Evolutionary conservation across 2,329 filamentous ascomycete genomes (phyloP).

Genomic region (Fusarium solani-melongenae): DNA sequence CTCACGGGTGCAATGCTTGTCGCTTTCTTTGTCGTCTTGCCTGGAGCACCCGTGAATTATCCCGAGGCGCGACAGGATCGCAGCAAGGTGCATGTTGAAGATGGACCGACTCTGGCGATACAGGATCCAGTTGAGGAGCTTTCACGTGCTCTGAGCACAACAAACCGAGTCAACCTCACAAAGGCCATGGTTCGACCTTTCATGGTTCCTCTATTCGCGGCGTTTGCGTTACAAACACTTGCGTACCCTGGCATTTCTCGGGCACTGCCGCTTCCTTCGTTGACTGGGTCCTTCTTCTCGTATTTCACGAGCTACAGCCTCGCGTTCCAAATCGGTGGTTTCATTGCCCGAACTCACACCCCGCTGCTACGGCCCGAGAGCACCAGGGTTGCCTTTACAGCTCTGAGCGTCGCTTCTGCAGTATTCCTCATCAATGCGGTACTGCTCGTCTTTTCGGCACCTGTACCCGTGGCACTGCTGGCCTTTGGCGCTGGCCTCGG

Average conservation of each 20-base stretch:
- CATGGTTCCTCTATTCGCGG: conserved; percentile 43
- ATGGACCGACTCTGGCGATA: conserved; percentile 51
- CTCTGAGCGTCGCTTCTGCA: conserved; percentile 13
- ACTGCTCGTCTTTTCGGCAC: conserved; percentile 36
- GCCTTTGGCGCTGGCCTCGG: conserved; percentile 44
- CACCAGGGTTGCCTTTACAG: conserved; percentile 8
- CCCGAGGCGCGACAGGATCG: conserved; percentile 14
- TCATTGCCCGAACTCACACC: conserved; percentile 40
- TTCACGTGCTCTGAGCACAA: conserved; percentile 18
- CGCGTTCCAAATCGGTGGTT: conserved; percentile 45
- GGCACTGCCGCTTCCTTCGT: conserved; percentile 36
- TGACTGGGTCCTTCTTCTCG: conserved; percentile 42
- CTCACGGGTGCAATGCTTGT: conserved; percentile 43
- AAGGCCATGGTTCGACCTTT: conserved; percentile 34
- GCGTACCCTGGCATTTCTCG: conserved; percentile 45
- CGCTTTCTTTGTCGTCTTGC: conserved; percentile 45
- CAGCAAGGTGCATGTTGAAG: conserved; percentile 28
- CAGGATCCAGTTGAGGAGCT: conserved; percentile 48
- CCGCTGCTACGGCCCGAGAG: conserved; percentile 28
- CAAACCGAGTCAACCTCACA: conserved; percentile 24
- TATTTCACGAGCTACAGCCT: conserved; percentile 45
- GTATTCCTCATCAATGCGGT: conserved; percentile 35
- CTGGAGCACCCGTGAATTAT: conserved; percentile 38
- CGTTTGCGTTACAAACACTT: conserved; percentile 39
- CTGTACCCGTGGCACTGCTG: conserved; percentile 37